Evolutionary conservation across 495 filamentous ascomycete species (phyloP).

Genomic region (Aspergillus asperescens): DNA sequence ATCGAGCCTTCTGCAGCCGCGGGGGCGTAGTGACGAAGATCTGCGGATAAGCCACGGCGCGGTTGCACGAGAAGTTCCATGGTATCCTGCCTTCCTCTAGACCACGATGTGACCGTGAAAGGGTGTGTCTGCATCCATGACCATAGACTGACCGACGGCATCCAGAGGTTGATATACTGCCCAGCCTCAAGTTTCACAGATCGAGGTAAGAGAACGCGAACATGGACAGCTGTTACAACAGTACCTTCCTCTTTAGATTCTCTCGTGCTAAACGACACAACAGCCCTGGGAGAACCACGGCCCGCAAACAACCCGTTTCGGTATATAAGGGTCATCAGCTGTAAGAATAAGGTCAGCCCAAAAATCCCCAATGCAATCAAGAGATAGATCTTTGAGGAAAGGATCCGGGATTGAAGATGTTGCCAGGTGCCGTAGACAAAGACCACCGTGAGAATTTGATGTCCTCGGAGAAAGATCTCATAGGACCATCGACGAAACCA

Average conservation of each 20-base stretch:
- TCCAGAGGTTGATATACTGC: slow-evolving; percentile 38
- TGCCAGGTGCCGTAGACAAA: slow-evolving; percentile 26
- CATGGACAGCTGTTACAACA: slow-evolving; percentile 13
- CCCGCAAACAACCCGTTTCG: slow-evolving; percentile 25
- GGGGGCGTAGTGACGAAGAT: slow-evolving; percentile 7
- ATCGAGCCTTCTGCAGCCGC: slow-evolving; percentile 3
- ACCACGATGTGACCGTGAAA: slow-evolving; percentile 38
- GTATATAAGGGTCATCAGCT: slow-evolving; percentile 21
- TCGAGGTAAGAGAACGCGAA: slow-evolving; percentile 21
- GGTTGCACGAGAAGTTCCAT: slow-evolving; percentile 28
- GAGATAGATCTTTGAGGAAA: slow-evolving; percentile 24
- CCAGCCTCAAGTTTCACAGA: slow-evolving; percentile 29
- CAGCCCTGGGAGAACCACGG: slow-evolving; percentile 14
- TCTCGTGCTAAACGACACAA: slow-evolving; percentile 15
- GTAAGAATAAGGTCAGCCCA: slow-evolving; percentile 13
- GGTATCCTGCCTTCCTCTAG: slow-evolving; percentile 16
- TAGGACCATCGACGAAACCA: slow-evolving; percentile 24
- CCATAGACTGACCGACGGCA: slow-evolving; percentile 28
- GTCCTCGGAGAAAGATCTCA: slow-evolving; percentile 30
- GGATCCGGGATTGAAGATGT: slow-evolving; percentile 15
- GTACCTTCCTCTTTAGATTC: slow-evolving; percentile 12
- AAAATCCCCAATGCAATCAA: slow-evolving; percentile 24
- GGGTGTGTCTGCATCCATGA: slow-evolving; percentile 34
- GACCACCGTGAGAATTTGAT: slow-evolving; percentile 25
- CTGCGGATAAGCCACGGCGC: slow-evolving; percentile 11